Evolutionary conservation across 768 basidiomycete species (phyloP).

Genomic region (Mycena crocata): DNA sequence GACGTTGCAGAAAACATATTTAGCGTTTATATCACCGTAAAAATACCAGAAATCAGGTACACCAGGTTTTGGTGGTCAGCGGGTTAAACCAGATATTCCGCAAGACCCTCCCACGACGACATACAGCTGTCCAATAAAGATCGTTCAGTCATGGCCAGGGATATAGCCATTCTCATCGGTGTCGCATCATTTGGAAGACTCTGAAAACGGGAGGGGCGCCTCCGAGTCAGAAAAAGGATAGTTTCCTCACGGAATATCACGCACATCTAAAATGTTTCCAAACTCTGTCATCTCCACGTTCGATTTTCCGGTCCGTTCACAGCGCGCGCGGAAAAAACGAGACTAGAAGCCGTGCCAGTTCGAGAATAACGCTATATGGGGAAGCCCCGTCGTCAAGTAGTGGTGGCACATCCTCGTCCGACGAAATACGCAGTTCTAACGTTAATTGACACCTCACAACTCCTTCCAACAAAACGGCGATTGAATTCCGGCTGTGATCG

Average conservation of each 20-base stretch:
- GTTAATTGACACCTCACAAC: constrained; percentile 20
- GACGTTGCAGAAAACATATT: not conserved
- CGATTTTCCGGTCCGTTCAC: constrained; percentile 42
- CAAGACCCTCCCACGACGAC: constrained; percentile 52
- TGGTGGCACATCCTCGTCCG: constrained; percentile 23
- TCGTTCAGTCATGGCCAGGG: constrained; percentile 59
- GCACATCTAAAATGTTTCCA: constrained; percentile 53
- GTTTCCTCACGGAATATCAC: constrained; percentile 22
- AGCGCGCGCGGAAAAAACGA: constrained; percentile 48
- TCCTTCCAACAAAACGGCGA: constrained; percentile 20
- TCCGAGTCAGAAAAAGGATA: constrained; percentile 20
- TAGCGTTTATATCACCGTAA: not conserved
- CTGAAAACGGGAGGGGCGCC: constrained; percentile 42
- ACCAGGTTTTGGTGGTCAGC: not conserved
- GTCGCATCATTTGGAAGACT: constrained; percentile 47
- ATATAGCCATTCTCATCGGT: constrained; percentile 59
- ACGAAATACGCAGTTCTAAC: constrained; percentile 22
- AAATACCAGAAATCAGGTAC: constrained; percentile 16
- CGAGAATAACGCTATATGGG: constrained; percentile 28
- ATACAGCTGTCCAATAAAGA: constrained; percentile 67
- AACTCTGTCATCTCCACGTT: constrained; percentile 40
- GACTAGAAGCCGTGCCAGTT: constrained; percentile 25
- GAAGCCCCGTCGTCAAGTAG: constrained; percentile 24
- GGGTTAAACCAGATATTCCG: constrained; percentile 14
- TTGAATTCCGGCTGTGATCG: constrained; percentile 1